A percentile compares a stretch with the other conserved stretches of the same genome.
These are phyloP conservation scores for Lecanosticta acicola DNA, from an alignment of 2,329 filamentous ascomycete species.

Conservation along the genomic window DNA sequence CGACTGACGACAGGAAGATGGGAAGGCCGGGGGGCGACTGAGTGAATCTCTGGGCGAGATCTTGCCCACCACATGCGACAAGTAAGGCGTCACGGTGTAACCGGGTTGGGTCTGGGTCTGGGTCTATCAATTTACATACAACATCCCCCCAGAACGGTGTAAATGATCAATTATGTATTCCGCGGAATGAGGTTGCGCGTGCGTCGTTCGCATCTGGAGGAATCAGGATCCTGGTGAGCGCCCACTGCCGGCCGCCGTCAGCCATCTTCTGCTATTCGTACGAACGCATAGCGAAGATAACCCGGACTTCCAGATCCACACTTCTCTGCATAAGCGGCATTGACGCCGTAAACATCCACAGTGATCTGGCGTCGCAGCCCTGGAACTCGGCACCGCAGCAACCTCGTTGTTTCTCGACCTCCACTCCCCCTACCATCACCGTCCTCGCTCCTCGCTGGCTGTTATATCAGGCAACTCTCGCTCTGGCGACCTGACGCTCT, in stretches of 20 bases:
- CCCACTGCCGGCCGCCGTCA: not conserved
- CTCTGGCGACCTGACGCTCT: not conserved
- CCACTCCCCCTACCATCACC: not conserved
- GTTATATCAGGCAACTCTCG: not conserved
- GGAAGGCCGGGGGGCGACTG: too few relatives aligned
- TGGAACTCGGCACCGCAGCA: too few relatives aligned
- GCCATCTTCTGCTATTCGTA: not conserved
- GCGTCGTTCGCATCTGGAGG: too few relatives aligned
- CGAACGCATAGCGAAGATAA: not conserved
- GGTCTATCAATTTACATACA: not conserved
- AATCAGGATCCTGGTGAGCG: too few relatives aligned
- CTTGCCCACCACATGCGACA: too few relatives aligned
- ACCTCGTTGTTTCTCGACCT: not conserved
- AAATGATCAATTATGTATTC: too few relatives aligned
- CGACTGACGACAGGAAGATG: too few relatives aligned
- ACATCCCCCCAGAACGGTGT: not conserved
- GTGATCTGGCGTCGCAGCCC: too few relatives aligned
- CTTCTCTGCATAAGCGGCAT: not conserved
- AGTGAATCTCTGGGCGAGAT: too few relatives aligned
- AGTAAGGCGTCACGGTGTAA: too few relatives aligned
- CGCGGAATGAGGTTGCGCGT: too few relatives aligned
- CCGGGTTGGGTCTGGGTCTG: not conserved
- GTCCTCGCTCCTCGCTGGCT: not conserved
- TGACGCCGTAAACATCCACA: not conserved
- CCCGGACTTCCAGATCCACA: not conserved